Percentiles rank a stretch among this genome's conserved stretches.
These are phyloP conservation scores for Aspergillus felis DNA, from an alignment of 2,329 filamentous ascomycete species.

Conservation along the genomic window DNA sequence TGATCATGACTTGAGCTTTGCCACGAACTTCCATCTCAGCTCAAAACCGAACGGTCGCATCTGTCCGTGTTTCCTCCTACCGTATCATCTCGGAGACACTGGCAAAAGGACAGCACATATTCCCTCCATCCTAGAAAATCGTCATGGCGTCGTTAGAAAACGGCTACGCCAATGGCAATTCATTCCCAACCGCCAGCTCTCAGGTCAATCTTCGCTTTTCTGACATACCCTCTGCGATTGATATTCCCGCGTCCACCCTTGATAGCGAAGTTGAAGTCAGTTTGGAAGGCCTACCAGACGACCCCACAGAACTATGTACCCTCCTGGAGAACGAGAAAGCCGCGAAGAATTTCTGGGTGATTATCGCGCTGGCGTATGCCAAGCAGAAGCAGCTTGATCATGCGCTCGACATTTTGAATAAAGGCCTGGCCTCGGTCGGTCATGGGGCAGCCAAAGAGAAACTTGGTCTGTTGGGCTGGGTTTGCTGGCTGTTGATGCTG, in stretches of 20 bases:
- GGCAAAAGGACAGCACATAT: slow-evolving; percentile 2
- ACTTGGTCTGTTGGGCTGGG: slow-evolving; percentile 74
- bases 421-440: slow-evolving; percentile 68
- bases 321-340: slow-evolving; percentile 92
- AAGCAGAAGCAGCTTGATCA: slow-evolving; percentile 93
- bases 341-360: slow-evolving; percentile 93
- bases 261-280: slow-evolving; percentile 83
- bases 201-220: slow-evolving; percentile 50
- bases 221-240: slow-evolving; percentile 60
- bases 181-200: slow-evolving; percentile 27
- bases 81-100: background rate
- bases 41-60: slow-evolving; percentile 16
- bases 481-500: slow-evolving; percentile 88
- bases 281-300: slow-evolving; percentile 84
- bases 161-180: slow-evolving; percentile 49
- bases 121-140: slow-evolving; percentile 8
- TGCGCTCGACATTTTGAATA: slow-evolving; percentile 65
- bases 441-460: slow-evolving; percentile 73
- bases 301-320: slow-evolving; percentile 90
- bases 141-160: slow-evolving; percentile 51
- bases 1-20: slow-evolving; percentile 30
- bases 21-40: slow-evolving; percentile 6
- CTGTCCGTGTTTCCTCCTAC: slow-evolving; percentile 2
- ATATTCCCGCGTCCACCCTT: slow-evolving; percentile 59
- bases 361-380: slow-evolving; percentile 92